Base-by-base conservation (phyloP, 306 rosid species). In the Astragalus glycyphyllos region DNA sequence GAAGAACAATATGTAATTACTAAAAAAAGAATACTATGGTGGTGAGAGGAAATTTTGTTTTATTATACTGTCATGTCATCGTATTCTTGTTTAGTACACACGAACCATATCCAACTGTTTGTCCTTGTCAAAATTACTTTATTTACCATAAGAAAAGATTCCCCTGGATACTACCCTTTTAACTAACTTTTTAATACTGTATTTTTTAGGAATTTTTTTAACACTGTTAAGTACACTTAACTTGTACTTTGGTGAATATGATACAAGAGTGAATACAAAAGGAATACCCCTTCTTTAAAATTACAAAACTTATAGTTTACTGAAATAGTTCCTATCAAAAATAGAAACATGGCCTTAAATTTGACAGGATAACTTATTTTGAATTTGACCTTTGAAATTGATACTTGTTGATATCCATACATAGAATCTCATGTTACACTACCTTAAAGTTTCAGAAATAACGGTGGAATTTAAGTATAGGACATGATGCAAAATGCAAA, bases 321-420 rank as follows among this genome's bases (percentile, higher is more conserved):
- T 38, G 44, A 2, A 64, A 49, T n/a, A 47, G 17, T 20, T 66
- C 32, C 46, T 54, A 65, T 42, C 60, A 47, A 59, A 68, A 53
- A 35, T 61, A 69, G 84, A 74, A 62, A 55, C 77, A 38, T 65
- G 44, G 63, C 71, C 78, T 71, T 13, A 58, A 69, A 71, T 50
- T 81, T 76, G 84, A 76, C 84, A 56, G 8, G 1, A 71, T 66
- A 76, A 50, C 81, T 70, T 58, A 38, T 20, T 51, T 46, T 47
- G 62, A 75, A 13, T 68, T 55, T 79, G 83, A 79, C 79, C 68
- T 38, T 4, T 63, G 61, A 79, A 61, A 56, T 29, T 47, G 61
- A 68, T 45, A 68, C 31, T 66, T 26, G 65, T 31, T 32, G 2
- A 63, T 54, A 63, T 54, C 44, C 68, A 35, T 55, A 62, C 37